Base-by-base conservation (phyloP, 192 early-diverging fungal species). In the Podila horticola region DNA sequence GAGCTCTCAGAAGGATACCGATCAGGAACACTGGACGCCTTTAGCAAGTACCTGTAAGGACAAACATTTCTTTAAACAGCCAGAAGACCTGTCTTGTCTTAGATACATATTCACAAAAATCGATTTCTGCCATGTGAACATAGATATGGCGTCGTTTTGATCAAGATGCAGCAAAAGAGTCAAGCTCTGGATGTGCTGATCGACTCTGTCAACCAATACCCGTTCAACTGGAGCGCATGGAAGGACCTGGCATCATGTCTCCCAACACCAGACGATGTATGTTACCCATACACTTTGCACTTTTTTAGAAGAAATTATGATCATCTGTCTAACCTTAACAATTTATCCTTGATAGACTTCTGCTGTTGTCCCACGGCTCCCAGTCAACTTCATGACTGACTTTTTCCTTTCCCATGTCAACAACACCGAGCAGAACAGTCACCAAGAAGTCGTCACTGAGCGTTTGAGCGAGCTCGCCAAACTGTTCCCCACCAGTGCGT, bases 151-250 rank as follows among this genome's bases (percentile, higher is more conserved):
- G 48, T 90, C 0, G 75, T 91, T 4, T 62, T 87, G 49, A 82
- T 72, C 66, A 85, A 86, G 62, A 62, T 69, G 20, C 79, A 85
- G 24, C 67, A 67, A 24, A 74, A 83, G 22, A 58, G 58, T 26
- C 75, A 83, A 62, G 92, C 94, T 3, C 74, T 84, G 48, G 66
- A 77, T 19, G 75, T 87, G 20, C 83, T 96, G 9, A 30, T 95
- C 20, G 71, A 87, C 62, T 93, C 96, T 12, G 81, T 99, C 1
- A 69, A 79, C 20, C 73, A 73, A 72, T 97, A 91, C 74, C 93
- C 91, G 31, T 96, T 86, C 84, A 95, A 97, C 79, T 98, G 96
- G 96, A 94, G 92, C 60, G 95, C 95, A 26, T 99, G 97, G 97
- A 72, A 89, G 60, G 95, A 93, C 51, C 84, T 98, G 2, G 90